phyloP scores from a whole-genome alignment of 805 yeast species.

The Yueomyces sp. region DNA sequence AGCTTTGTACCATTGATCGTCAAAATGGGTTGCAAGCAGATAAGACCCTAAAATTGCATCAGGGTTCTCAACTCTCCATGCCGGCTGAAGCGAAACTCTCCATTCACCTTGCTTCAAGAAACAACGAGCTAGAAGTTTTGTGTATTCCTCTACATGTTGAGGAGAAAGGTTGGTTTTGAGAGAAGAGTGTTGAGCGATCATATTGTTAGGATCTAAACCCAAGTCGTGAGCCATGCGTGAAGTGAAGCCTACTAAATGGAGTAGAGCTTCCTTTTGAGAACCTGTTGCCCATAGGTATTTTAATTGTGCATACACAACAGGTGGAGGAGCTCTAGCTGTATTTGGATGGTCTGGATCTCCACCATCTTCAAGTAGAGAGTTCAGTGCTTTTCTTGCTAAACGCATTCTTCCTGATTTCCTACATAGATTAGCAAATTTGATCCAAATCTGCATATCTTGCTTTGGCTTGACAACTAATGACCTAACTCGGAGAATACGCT shows the following conservation, averaged over 20 bases:
- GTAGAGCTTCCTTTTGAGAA: conserved; percentile 71
- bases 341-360: conserved; percentile 36
- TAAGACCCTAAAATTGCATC: conserved; percentile 86
- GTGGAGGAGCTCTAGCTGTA: conserved; percentile 83
- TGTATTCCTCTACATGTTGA: conserved; percentile 68
- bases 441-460: conserved; percentile 96
- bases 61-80: conserved; percentile 69
- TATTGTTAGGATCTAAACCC: conserved; percentile 75
- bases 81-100: conserved; percentile 71
- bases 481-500: conserved; percentile 82
- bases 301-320: conserved; percentile 91
- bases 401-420: conserved; percentile 88
- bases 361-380: conserved; percentile 63
- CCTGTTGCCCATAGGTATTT: conserved; percentile 97
- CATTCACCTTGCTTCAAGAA: conserved; percentile 97
- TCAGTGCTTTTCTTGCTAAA: conserved; percentile 83
- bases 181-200: conserved; percentile 77
- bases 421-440: conserved; percentile 91
- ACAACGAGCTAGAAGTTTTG: conserved; percentile 80
- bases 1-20: conserved; percentile 88
- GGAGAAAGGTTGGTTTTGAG: conserved; percentile 33
- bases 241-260: conserved; percentile 79
- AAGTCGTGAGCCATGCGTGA: conserved; percentile 80
- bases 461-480: conserved; percentile 89
- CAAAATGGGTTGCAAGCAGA: conserved; percentile 88